Evolutionary conservation across 1,284 basidiomycete species (phyloP).

Genomic region (Puccinia polysora): DNA sequence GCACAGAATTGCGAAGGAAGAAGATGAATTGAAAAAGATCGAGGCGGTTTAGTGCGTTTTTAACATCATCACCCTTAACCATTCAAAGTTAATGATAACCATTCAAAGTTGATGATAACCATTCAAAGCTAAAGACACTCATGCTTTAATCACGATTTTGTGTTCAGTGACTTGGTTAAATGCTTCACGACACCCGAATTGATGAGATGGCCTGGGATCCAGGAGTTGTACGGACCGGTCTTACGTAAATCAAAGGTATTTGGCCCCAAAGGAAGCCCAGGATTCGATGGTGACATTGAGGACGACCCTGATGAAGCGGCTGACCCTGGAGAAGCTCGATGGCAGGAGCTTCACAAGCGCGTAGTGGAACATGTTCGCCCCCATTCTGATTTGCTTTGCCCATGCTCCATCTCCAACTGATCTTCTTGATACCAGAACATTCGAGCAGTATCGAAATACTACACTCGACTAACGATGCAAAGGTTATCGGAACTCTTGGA

Average conservation of each 20-base stretch:
- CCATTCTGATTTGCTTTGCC: not conserved
- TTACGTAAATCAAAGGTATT: slow-evolving; percentile 79
- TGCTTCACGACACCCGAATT: slow-evolving; percentile 92
- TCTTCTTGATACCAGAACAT: slow-evolving; percentile 66
- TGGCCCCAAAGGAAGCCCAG: slow-evolving; percentile 48
- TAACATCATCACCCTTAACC: not conserved
- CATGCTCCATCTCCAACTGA: slow-evolving; percentile 1
- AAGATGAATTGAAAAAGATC: slow-evolving; percentile 68
- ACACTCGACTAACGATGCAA: slow-evolving; percentile 80
- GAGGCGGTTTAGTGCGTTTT: slow-evolving; percentile 75
- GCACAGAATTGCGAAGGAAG: slow-evolving; percentile 72
- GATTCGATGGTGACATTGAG: slow-evolving; percentile 48
- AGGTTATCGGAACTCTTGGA: slow-evolving; percentile 84
- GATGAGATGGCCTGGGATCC: slow-evolving; percentile 98
- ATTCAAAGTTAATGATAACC: too few species aligned
- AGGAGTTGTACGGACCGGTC: slow-evolving; percentile 77
- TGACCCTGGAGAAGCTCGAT: slow-evolving; percentile 65
- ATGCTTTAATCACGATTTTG: not conserved
- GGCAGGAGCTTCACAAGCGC: slow-evolving; percentile 91
- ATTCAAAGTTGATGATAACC: too few species aligned
- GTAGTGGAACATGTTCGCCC: slow-evolving; percentile 88
- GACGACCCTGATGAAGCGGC: slow-evolving; percentile 50
- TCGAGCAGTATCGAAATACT: slow-evolving; percentile 88
- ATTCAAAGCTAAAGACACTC: too few species aligned
- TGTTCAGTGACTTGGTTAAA: slow-evolving; percentile 78